Conservation (phyloP, 768 basidiomycete genomes). For the Boletus patriciae region DNA sequence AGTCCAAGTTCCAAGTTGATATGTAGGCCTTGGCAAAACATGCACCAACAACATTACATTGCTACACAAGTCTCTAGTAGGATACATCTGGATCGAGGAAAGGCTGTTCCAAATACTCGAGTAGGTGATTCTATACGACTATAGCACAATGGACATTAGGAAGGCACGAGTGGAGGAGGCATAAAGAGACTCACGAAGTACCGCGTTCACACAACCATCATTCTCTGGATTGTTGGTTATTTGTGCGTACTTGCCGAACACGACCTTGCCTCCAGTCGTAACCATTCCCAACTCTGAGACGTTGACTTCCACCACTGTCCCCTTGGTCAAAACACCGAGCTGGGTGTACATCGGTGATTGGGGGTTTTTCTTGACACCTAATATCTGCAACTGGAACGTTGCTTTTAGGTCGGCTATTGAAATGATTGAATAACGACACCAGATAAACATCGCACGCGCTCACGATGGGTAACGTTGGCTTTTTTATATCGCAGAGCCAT, state of each 20-base stretch:
- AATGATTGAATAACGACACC: neutral
- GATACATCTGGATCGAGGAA: slow-evolving; percentile 8
- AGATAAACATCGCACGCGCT: slow-evolving; percentile 23
- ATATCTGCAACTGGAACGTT: slow-evolving; percentile 96
- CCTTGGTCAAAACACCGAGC: slow-evolving; percentile 96
- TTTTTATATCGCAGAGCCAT: slow-evolving; percentile 98
- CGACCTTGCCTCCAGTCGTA: slow-evolving; percentile 93
- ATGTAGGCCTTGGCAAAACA: slow-evolving; percentile 16
- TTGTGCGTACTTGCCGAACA: slow-evolving; percentile 92
- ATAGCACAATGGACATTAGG: slow-evolving; percentile 4
- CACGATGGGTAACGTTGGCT: slow-evolving; percentile 98
- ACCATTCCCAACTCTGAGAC: slow-evolving; percentile 98
- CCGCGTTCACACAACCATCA: slow-evolving; percentile 94
- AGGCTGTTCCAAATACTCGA: neutral
- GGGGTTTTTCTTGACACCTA: slow-evolving; percentile 99
- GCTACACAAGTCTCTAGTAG: slow-evolving; percentile 13
- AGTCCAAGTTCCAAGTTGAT: slow-evolving; percentile 9
- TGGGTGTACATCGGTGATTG: slow-evolving; percentile 98
- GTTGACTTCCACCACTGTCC: slow-evolving; percentile 97
- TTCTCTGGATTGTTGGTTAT: slow-evolving; percentile 95
- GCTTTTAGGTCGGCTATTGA: slow-evolving; percentile 89
- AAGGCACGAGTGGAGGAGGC: neutral
- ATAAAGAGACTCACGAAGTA: slow-evolving; percentile 63
- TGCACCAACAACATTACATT: slow-evolving; percentile 17
- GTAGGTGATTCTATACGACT: slow-evolving; percentile 27